Percentiles rank a stretch among this genome's conserved stretches.
Conservation (phyloP, 2,329 filamentous ascomycete species). For the Metarhizium sp. region DNA sequence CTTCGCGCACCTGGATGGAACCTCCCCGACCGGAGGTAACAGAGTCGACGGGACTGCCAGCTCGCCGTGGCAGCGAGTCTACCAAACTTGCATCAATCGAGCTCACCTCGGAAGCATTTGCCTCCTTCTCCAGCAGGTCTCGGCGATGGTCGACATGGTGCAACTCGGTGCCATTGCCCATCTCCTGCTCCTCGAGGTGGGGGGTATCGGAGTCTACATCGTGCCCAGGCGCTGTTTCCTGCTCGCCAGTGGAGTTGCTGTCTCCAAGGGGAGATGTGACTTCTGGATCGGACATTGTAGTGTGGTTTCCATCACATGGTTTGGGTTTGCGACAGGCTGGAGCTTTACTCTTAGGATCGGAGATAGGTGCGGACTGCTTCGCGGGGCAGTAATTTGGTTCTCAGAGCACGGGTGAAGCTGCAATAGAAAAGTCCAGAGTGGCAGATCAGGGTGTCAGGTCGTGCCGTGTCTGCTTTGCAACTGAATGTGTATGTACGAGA, state of each 20-base stretch:
- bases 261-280: slow-evolving; percentile 32
- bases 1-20: slow-evolving; percentile 57
- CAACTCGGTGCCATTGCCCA: background rate
- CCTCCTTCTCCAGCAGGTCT: slow-evolving; percentile 31
- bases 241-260: slow-evolving; percentile 30
- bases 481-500: background rate
- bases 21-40: slow-evolving; percentile 70
- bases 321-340: background rate
- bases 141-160: slow-evolving; percentile 26
- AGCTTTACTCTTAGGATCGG: background rate
- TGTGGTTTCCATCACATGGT: slow-evolving; percentile 29
- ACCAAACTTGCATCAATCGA: slow-evolving; percentile 36
- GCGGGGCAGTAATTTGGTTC: background rate
- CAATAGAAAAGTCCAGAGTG: background rate
- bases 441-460: background rate
- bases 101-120: slow-evolving; percentile 41
- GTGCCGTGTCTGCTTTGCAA: background rate
- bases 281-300: slow-evolving; percentile 40
- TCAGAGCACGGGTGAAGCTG: background rate
- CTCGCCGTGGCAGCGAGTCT: slow-evolving; percentile 43
- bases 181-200: slow-evolving; percentile 3
- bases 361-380: background rate
- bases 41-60: slow-evolving; percentile 61
- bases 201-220: slow-evolving; percentile 11
- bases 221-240: slow-evolving; percentile 20